These are phyloP conservation scores for Chionographis japonica DNA, from an alignment of 106 monocot genomes.

Conservation along the genomic window DNA sequence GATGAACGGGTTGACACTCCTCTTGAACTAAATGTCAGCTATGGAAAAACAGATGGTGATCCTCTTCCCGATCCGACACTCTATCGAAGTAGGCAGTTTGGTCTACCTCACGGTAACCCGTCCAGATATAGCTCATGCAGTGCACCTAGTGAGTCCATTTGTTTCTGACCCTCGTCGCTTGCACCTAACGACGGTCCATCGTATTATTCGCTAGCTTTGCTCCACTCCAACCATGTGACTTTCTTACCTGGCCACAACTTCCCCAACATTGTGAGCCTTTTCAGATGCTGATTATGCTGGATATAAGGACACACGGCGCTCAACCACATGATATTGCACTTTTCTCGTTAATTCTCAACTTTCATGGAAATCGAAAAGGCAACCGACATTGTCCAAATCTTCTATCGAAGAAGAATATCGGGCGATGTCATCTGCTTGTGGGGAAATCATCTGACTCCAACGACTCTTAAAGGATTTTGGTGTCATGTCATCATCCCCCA, in stretches of 20 bases:
- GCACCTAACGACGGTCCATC: constrained; percentile 14
- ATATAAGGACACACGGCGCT: neutral
- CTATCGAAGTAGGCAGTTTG: constrained; percentile 9
- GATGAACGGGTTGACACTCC: constrained; percentile 2
- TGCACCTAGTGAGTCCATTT: constrained; percentile 26
- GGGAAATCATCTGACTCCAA: too few species aligned
- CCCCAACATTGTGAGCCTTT: neutral
- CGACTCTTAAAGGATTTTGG: too few species aligned
- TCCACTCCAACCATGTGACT: constrained; percentile 9
- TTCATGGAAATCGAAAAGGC: constrained; percentile 20
- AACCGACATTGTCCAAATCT: neutral
- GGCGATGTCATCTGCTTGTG: too few species aligned
- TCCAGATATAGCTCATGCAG: constrained; percentile 21
- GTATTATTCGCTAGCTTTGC: constrained; percentile 17
- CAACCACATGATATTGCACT: neutral
- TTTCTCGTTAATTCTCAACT: constrained; percentile 12
- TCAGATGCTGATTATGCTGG: neutral
- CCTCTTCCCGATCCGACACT: constrained; percentile 14
- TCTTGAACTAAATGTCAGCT: constrained; percentile 8
- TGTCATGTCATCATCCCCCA: too few species aligned
- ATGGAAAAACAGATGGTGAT: neutral
- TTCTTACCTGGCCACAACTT: neutral
- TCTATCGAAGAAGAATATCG: too few species aligned
- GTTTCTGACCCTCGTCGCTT: constrained; percentile 2
- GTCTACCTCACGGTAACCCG: constrained; percentile 20